Base-by-base conservation (phyloP, 1,284 basidiomycete genomes). In the Ceratobasidium papillatum region DNA sequence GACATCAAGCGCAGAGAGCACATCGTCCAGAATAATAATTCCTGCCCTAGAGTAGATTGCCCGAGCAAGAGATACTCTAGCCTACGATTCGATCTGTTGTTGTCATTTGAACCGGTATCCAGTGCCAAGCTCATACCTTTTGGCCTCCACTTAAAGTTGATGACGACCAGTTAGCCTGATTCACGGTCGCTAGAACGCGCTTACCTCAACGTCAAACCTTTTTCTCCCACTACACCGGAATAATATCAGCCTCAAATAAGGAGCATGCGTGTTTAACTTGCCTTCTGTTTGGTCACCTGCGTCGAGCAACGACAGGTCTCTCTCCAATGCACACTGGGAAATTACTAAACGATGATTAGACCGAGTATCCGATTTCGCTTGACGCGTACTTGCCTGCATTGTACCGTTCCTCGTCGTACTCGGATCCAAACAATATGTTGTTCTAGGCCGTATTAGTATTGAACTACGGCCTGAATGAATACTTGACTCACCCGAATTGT, bases 171-270 rank as follows among this genome's bases (percentile, higher is more conserved):
- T 76, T 63, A 78, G 68, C 45, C 74, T 43, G 34, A 63, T 25
- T 72, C n/a, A 9, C n/a, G 4, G 7, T 25, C n/a, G 72, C n/a
- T 17, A 49, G 27, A 32, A 65, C 43, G 78, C 82, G 54, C 76
- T 84, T 88, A 87, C 75, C 87, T 89, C 68, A 91, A 80, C 79
- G 88, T 93, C 71, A 92, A 89, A 4, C 94, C 94, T 77, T 91
- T 89, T 82, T 95, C 94, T 32, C 94, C 94, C 36, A 96, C 93
- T 95, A 92, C 0, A 93, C 94, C 66, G 85, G 79, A n/a, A 17
- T 25, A 59, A 14, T 8, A 32, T 38, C 25, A 66, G 27, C 43
- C 52, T 22, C 14, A 4, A 17, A 19, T 9, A 3, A 27, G 9
- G 36, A 11, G 22, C n/a, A 17, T 12, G n/a, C n/a, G 27, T 5